Evolutionary conservation across 2,329 filamentous ascomycete species (phyloP).

Genomic region (Zelopaecilomyces penicillatus): DNA sequence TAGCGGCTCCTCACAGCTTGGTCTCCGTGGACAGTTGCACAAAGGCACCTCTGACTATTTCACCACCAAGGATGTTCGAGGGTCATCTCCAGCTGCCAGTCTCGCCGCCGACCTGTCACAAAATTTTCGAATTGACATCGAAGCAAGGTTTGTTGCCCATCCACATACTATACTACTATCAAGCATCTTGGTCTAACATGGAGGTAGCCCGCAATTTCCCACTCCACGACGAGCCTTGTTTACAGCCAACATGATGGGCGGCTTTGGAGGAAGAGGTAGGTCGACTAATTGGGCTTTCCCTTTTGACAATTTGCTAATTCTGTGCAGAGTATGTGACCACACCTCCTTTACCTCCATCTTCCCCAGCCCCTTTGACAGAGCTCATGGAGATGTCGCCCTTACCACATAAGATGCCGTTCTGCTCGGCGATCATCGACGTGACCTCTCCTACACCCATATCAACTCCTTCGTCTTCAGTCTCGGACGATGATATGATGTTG

Average conservation of each 20-base stretch:
- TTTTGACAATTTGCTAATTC: neutral
- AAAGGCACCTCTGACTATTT: conserved; percentile 68
- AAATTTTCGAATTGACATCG: conserved; percentile 87
- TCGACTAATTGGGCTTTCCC: neutral
- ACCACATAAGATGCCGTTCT: conserved; percentile 72
- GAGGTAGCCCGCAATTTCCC: conserved; percentile 30
- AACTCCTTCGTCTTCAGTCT: conserved; percentile 41
- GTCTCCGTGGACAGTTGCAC: conserved; percentile 68
- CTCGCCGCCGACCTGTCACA: conserved; percentile 90
- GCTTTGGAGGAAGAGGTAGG: conserved; percentile 28
- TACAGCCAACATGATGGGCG: conserved; percentile 29
- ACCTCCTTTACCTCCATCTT: conserved; percentile 74
- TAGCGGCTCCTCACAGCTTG: conserved; percentile 58
- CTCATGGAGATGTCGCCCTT: conserved; percentile 91
- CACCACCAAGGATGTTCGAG: conserved; percentile 64
- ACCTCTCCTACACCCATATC: conserved; percentile 53
- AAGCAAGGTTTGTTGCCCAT: conserved; percentile 58
- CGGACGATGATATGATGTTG: conserved; percentile 42
- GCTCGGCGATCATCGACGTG: conserved; percentile 51
- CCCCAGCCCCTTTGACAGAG: conserved; percentile 63
- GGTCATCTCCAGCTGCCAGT: conserved; percentile 84
- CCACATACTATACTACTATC: neutral
- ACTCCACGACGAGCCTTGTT: conserved; percentile 34
- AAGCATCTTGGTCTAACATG: neutral
- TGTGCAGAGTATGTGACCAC: conserved; percentile 66